These are phyloP conservation scores for Backusella tuberculispora DNA, from an alignment of 192 early-diverging fungal species.

Conservation along the genomic window DNA sequence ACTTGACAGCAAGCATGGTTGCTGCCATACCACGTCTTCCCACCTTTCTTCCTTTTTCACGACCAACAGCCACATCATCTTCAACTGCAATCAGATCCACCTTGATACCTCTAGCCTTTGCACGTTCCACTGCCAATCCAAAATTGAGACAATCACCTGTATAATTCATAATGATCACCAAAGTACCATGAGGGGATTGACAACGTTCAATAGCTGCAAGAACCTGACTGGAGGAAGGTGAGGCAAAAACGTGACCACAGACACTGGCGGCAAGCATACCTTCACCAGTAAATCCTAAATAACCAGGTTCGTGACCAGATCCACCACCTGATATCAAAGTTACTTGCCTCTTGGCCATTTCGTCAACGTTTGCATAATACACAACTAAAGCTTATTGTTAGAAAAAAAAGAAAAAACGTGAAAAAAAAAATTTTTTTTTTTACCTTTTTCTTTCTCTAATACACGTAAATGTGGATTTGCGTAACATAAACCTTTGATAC, in stretches of 20 bases:
- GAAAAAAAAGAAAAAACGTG: neutral
- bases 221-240: slow-evolving; percentile 78
- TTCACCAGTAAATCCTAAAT: slow-evolving; percentile 76
- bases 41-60: slow-evolving; percentile 64
- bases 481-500: slow-evolving; percentile 58
- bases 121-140: slow-evolving; percentile 78
- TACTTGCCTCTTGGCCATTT: slow-evolving; percentile 62
- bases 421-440: neutral
- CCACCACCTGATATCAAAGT: slow-evolving; percentile 85
- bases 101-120: slow-evolving; percentile 74
- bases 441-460: slow-evolving; percentile 59
- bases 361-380: slow-evolving; percentile 57
- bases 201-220: slow-evolving; percentile 70
- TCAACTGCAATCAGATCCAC: slow-evolving; percentile 78
- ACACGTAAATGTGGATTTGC: slow-evolving; percentile 64
- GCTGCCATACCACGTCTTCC: slow-evolving; percentile 82
- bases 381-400: slow-evolving; percentile 49
- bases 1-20: slow-evolving; percentile 78
- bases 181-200: slow-evolving; percentile 65
- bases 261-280: slow-evolving; percentile 78
- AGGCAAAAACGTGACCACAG: slow-evolving; percentile 86
- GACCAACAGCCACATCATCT: slow-evolving; percentile 83
- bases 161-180: slow-evolving; percentile 89
- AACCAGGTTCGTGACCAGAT: slow-evolving; percentile 84
- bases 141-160: slow-evolving; percentile 83